Conservation (phyloP, 2,329 filamentous ascomycete genomes). For the Dactylellina haptotyla region DNA sequence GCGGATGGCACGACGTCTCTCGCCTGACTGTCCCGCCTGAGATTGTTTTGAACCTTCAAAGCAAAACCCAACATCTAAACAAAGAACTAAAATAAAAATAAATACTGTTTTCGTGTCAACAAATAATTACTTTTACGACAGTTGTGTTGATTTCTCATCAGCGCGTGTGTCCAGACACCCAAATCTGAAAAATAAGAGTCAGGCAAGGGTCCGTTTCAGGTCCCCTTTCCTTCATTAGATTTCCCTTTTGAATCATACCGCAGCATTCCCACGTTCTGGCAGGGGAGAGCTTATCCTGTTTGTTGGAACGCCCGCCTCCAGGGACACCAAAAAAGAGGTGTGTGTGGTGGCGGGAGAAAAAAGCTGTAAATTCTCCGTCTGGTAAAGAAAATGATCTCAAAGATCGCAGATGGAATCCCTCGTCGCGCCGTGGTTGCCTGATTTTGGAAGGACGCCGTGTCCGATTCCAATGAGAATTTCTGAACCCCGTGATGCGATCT, state of each 20-base stretch:
- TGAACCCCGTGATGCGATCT: slow-evolving; percentile 28
- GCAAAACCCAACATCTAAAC: background rate
- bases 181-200: slow-evolving; percentile 3
- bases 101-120: background rate
- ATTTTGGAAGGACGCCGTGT: background rate
- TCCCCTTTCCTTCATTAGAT: slow-evolving; percentile 33
- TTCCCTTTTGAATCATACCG: slow-evolving; percentile 39
- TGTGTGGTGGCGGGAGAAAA: slow-evolving; percentile 33
- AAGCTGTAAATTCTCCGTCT: slow-evolving; percentile 38
- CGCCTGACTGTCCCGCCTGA: background rate
- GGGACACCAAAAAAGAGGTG: slow-evolving; percentile 18
- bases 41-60: slow-evolving; percentile 32
- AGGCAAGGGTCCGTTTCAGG: slow-evolving; percentile 30
- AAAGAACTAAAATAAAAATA: background rate
- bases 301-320: slow-evolving; percentile 20
- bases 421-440: slow-evolving; percentile 5
- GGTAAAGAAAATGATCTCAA: slow-evolving; percentile 18
- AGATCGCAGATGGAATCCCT: background rate
- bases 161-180: slow-evolving; percentile 8
- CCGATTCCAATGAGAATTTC: background rate
- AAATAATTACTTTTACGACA: background rate
- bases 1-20: background rate
- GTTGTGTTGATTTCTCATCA: background rate
- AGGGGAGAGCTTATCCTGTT: slow-evolving; percentile 45
- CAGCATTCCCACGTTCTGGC: slow-evolving; percentile 49